phyloP scores from a whole-genome alignment of 1,284 basidiomycete genomes.

The Cystobasidiaceae sp. region DNA sequence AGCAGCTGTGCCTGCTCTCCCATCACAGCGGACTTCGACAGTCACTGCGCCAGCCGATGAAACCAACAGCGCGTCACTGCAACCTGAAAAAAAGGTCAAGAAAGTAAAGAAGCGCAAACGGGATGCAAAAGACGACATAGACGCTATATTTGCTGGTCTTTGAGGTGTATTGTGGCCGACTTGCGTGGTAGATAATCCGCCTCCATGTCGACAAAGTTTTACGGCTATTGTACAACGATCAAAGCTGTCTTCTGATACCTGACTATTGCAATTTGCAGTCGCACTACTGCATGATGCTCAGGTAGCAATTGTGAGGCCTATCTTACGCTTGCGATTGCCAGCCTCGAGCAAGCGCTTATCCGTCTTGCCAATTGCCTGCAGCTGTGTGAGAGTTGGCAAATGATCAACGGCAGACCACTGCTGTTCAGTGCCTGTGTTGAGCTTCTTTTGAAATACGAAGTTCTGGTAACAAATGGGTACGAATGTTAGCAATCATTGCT shows the following conservation, averaged over 20 bases:
- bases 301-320: slow-evolving; percentile 12
- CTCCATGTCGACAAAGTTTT: not conserved
- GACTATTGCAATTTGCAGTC: not conserved
- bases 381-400: slow-evolving; percentile 16
- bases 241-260: not conserved
- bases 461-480: slow-evolving; percentile 1
- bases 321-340: not conserved
- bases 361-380: slow-evolving; percentile 13
- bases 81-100: not conserved
- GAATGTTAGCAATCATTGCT: too few relatives aligned
- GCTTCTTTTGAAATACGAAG: slow-evolving; percentile 17
- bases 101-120: slow-evolving; percentile 26
- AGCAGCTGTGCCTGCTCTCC: too few relatives aligned
- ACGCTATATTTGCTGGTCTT: slow-evolving; percentile 23
- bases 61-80: not conserved
- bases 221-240: not conserved
- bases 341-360: not conserved
- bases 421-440: not conserved
- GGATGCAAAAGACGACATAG: slow-evolving; percentile 18
- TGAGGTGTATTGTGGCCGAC: too few relatives aligned
- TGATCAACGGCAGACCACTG: slow-evolving; percentile 20
- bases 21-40: too few relatives aligned
- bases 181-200: not conserved
- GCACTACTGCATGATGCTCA: not conserved
- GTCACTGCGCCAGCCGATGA: not conserved